Conservation (phyloP, 208 protist species). For the Acanthamoeba rhysodes region DNA sequence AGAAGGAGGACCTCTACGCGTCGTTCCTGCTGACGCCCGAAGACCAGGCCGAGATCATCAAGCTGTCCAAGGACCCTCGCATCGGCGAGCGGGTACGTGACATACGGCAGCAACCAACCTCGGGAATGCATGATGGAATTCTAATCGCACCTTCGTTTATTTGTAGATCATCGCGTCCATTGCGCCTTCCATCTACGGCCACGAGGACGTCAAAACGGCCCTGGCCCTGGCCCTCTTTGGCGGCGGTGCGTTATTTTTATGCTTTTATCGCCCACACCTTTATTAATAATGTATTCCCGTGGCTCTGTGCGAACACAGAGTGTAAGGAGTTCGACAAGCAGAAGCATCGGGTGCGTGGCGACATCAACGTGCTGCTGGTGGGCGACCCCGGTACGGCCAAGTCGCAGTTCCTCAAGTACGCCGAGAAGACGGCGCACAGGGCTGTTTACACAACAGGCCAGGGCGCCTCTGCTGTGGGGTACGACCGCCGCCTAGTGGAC, state of each 20-base stretch:
- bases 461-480: constrained; percentile 95
- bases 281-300: no score
- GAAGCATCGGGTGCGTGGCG: constrained; percentile 98
- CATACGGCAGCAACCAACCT: no score
- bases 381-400: constrained; percentile 99
- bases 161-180: constrained; percentile 97
- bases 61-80: constrained; percentile 92
- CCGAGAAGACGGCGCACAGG: constrained; percentile 98
- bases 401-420: constrained; percentile 92
- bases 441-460: constrained; percentile 99
- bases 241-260: constrained; percentile 87
- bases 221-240: constrained; percentile 99
- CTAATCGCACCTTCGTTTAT: background rate
- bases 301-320: background rate
- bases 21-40: constrained; percentile 94
- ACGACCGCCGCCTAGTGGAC: background rate
- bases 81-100: constrained; percentile 77
- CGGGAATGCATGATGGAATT: no score
- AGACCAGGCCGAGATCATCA: constrained; percentile 89
- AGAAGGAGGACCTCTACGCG: constrained; percentile 93
- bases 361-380: constrained; percentile 99
- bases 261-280: no score
- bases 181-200: constrained; percentile 99
- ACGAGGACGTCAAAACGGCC: constrained; percentile 99
- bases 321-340: constrained; percentile 88